A percentile compares a stretch with the other conserved stretches of the same genome.
These are phyloP conservation scores for Pseudogymnoascus sp. DNA, from an alignment of 2,329 filamentous ascomycete genomes.

Conservation along the genomic window DNA sequence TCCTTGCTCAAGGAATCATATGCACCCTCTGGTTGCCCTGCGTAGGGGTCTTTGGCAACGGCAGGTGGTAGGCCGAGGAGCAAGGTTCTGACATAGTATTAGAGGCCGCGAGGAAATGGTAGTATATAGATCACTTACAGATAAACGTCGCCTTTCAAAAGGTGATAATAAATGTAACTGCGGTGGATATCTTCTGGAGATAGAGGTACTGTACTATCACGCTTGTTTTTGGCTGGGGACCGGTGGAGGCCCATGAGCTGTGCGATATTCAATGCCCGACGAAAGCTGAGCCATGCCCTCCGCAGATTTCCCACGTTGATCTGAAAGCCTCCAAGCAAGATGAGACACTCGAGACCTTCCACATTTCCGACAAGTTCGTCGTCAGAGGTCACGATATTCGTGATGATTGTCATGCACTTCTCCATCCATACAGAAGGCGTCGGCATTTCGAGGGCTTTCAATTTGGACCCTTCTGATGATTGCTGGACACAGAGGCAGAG, in stretches of 20 bases:
- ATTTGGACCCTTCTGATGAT: conserved; percentile 22
- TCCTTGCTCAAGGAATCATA: neutral
- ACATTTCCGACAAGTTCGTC: conserved; percentile 40
- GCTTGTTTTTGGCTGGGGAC: conserved; percentile 26
- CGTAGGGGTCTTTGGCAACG: neutral
- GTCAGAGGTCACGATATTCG: conserved; percentile 35
- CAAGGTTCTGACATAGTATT: neutral
- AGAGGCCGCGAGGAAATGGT: neutral
- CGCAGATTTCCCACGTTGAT: conserved; percentile 43
- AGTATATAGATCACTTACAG: neutral
- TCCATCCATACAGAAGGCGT: conserved; percentile 23
- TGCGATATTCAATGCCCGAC: conserved; percentile 43
- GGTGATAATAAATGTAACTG: neutral
- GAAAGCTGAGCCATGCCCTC: conserved; percentile 41
- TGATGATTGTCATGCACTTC: conserved; percentile 20
- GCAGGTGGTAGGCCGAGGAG: neutral
- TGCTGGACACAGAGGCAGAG: conserved; percentile 27
- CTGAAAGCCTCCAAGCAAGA: conserved; percentile 41
- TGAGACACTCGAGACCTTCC: conserved; percentile 47
- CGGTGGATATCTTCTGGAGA: neutral
- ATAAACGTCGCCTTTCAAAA: conserved; percentile 8
- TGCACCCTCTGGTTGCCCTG: conserved; percentile 3
- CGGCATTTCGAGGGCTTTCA: conserved; percentile 17
- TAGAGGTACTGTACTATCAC: neutral
- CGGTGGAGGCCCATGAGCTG: conserved; percentile 45